Conservation (phyloP, 805 yeast genomes). For the Debaryomyces prosopidis region DNA sequence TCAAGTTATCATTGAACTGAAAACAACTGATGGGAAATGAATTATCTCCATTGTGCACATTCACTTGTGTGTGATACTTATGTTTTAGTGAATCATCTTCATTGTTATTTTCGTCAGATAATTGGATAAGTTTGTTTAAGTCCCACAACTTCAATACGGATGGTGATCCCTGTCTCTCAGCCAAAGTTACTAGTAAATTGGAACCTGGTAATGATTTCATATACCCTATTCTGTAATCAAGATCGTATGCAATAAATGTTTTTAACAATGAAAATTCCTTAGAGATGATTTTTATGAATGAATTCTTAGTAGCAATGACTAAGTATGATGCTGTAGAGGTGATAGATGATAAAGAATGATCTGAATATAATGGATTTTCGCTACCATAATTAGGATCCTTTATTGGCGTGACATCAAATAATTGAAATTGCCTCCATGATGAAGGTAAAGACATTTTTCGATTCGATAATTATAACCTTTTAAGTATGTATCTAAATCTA, state of each 20-base stretch:
- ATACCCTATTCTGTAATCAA: conserved; percentile 63
- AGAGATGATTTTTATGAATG: conserved; percentile 58
- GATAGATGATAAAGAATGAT: conserved; percentile 66
- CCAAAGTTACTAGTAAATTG: conserved; percentile 65
- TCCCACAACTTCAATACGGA: conserved; percentile 73
- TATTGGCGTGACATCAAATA: conserved; percentile 81
- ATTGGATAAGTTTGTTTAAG: conserved; percentile 43
- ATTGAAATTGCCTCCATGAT: conserved; percentile 79
- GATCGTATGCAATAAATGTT: conserved; percentile 64
- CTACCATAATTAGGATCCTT: conserved; percentile 76
- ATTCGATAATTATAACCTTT: not conserved
- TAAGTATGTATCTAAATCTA: not conserved
- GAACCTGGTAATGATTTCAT: conserved; percentile 49
- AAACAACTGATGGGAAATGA: conserved; percentile 77
- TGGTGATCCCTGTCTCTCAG: conserved; percentile 73
- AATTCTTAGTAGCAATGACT: conserved; percentile 58
- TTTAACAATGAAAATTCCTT: conserved; percentile 45
- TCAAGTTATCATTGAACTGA: conserved; percentile 51
- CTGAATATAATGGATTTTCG: conserved; percentile 71
- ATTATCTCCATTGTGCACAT: conserved; percentile 70
- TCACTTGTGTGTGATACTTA: conserved; percentile 60
- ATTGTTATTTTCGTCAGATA: not conserved
- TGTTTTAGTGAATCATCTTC: conserved; percentile 8
- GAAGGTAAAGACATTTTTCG: conserved; percentile 6
- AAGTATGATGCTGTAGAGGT: conserved; percentile 57